Percentiles rank a stretch among this genome's conserved stretches.
These are phyloP conservation scores for Strobilomyces echinocephalus DNA, from an alignment of 768 basidiomycete species.

Conservation along the genomic window DNA sequence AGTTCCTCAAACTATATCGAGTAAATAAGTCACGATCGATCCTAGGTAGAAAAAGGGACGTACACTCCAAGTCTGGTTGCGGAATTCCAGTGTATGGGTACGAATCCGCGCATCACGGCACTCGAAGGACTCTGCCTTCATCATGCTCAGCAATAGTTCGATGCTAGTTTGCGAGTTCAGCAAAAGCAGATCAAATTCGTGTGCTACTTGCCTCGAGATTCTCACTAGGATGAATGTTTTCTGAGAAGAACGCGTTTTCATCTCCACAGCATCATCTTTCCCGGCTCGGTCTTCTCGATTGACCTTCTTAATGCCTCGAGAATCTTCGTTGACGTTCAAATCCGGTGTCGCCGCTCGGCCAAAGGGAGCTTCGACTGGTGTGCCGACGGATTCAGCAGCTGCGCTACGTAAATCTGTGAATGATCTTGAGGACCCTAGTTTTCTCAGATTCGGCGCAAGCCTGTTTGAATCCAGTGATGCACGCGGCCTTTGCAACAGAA, in stretches of 20 bases:
- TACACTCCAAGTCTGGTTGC: constrained; percentile 80
- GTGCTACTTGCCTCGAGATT: constrained; percentile 54
- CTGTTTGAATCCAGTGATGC: constrained; percentile 31
- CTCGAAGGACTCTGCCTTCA: constrained; percentile 81
- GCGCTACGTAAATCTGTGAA: constrained; percentile 62
- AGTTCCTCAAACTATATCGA: constrained; percentile 65
- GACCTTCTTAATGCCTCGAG: constrained; percentile 14
- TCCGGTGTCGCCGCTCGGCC: constrained; percentile 15
- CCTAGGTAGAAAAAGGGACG: constrained; percentile 25
- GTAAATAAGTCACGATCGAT: background rate
- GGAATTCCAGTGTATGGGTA: constrained; percentile 76
- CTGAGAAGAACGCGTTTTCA: constrained; percentile 74
- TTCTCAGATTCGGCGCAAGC: constrained; percentile 42
- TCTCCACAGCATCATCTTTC: constrained; percentile 66
- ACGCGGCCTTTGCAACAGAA: constrained; percentile 30
- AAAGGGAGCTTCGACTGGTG: constrained; percentile 7
- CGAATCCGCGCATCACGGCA: constrained; percentile 74
- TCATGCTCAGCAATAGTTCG: constrained; percentile 69
- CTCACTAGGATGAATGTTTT: constrained; percentile 81
- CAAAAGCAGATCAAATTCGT: constrained; percentile 4
- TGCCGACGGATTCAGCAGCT: constrained; percentile 33
- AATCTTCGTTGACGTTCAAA: constrained; percentile 19
- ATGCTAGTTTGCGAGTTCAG: constrained; percentile 40
- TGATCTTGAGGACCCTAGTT: constrained; percentile 58
- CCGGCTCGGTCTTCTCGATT: constrained; percentile 17